A percentile compares a stretch with the other conserved stretches of the same genome.
phyloP scores from a whole-genome alignment of 176 grass and related monocot genomes.

The Triticum monococcum region DNA sequence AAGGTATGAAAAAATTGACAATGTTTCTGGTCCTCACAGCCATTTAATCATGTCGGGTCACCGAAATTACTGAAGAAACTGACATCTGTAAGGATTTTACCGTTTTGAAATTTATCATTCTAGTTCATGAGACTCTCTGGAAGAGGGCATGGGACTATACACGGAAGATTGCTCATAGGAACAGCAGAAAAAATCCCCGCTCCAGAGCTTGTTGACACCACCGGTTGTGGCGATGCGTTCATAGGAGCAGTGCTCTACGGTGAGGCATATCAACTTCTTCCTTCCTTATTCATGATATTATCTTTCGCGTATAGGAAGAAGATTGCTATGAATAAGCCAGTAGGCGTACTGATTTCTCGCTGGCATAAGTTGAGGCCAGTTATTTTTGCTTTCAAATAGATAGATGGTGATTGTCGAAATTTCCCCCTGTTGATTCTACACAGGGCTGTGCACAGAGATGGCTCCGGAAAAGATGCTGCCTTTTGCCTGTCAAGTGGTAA shows the following conservation, averaged over 20 bases:
- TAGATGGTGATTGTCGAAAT: not conserved
- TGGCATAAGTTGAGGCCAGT: too few species aligned
- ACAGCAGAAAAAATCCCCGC: constrained; percentile 45
- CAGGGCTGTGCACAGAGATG: constrained; percentile 39
- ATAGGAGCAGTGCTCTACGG: constrained; percentile 53
- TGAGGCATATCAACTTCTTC: constrained; percentile 8
- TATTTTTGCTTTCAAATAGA: not conserved
- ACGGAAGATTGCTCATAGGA: constrained; percentile 47
- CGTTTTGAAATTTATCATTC: not conserved
- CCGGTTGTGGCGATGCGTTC: constrained; percentile 61
- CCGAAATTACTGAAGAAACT: not conserved
- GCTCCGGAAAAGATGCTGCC: constrained; percentile 39
- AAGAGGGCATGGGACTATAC: constrained; percentile 20
- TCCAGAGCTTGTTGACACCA: constrained; percentile 56
- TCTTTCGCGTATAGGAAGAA: not conserved
- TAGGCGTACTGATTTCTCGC: too few species aligned
- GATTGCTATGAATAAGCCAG: not conserved
- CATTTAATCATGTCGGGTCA: not conserved
- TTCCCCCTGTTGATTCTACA: not conserved
- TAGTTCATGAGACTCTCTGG: constrained; percentile 38
- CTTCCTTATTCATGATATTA: not conserved
- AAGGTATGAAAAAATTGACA: constrained; percentile 14
- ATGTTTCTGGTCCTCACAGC: not conserved
- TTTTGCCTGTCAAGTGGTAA: constrained; percentile 59
- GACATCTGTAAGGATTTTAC: not conserved